Evolutionary conservation across 768 basidiomycete genomes (phyloP).

Genomic region (Lentinus brumalis): DNA sequence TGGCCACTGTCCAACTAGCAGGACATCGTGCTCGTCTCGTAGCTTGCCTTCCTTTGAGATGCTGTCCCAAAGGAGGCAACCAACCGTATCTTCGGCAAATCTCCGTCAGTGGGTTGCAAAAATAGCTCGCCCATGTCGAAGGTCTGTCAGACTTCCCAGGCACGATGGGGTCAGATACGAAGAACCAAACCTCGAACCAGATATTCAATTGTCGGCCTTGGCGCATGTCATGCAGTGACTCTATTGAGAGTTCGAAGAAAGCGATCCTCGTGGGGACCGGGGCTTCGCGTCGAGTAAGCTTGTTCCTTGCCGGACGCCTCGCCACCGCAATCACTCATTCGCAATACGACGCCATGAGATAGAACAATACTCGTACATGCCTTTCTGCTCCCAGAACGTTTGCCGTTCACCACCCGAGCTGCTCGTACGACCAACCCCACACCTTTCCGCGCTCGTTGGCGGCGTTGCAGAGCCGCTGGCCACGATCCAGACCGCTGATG

Average conservation of each 20-base stretch:
- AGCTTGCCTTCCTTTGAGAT: not conserved
- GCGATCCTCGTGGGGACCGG: not conserved
- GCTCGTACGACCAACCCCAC: conserved; percentile 40
- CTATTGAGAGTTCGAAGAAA: not conserved
- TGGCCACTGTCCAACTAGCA: too few species aligned
- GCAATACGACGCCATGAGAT: not conserved
- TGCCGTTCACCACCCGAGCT: conserved; percentile 43
- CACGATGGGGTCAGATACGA: not conserved
- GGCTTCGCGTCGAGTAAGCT: not conserved
- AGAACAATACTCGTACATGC: not conserved
- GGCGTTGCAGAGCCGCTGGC: conserved; percentile 36
- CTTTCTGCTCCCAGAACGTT: not conserved
- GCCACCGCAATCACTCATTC: not conserved
- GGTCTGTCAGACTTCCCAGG: too few species aligned
- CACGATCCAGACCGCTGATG: conserved; percentile 36
- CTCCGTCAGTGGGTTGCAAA: not conserved
- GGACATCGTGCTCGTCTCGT: not conserved
- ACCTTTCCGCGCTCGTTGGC: conserved; percentile 33
- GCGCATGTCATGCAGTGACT: not conserved
- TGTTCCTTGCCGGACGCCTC: not conserved
- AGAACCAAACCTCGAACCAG: not conserved
- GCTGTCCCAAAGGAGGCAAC: not conserved
- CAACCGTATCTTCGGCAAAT: conserved; percentile 5
- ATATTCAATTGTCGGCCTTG: not conserved
- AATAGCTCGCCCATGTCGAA: conserved; percentile 4